Percentiles rank a stretch among this genome's conserved stretches.
Conservation (phyloP, 495 filamentous ascomycete genomes). For the Penicillium samsonianum region DNA sequence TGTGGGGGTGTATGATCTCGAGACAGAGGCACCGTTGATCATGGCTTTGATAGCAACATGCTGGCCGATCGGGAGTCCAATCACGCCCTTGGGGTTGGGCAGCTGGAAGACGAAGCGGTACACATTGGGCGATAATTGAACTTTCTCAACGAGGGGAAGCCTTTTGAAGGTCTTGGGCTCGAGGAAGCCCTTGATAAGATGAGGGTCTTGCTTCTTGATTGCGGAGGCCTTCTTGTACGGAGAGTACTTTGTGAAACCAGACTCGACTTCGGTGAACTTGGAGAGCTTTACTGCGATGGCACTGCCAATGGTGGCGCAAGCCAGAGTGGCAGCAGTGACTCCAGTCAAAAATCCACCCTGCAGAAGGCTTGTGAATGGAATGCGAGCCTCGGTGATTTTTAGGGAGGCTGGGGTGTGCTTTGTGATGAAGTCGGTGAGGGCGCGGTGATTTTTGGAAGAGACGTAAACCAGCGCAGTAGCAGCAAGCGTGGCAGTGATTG, state of each 20-base stretch:
- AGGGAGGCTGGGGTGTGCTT: not conserved
- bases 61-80: constrained; percentile 55
- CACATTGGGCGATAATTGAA: constrained; percentile 43
- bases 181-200: constrained; percentile 39
- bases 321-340: constrained; percentile 29
- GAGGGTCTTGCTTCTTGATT: constrained; percentile 30
- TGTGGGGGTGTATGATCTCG: constrained; percentile 50
- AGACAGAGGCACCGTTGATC: constrained; percentile 43
- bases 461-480: not conserved
- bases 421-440: not conserved
- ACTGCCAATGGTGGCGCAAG: constrained; percentile 20
- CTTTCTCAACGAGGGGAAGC: constrained; percentile 47
- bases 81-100: constrained; percentile 35
- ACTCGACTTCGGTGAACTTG: constrained; percentile 29
- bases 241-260: constrained; percentile 40
- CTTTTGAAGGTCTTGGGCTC: constrained; percentile 45
- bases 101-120: constrained; percentile 50
- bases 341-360: constrained; percentile 28
- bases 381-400: not conserved
- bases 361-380: constrained; percentile 8
- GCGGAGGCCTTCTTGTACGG: constrained; percentile 30
- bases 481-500: constrained; percentile 2
- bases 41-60: constrained; percentile 50
- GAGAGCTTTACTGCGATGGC: constrained; percentile 21
- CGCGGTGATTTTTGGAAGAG: not conserved